These are phyloP conservation scores for Clathrospora elynae DNA, from an alignment of 2,329 filamentous ascomycete species.

Conservation along the genomic window DNA sequence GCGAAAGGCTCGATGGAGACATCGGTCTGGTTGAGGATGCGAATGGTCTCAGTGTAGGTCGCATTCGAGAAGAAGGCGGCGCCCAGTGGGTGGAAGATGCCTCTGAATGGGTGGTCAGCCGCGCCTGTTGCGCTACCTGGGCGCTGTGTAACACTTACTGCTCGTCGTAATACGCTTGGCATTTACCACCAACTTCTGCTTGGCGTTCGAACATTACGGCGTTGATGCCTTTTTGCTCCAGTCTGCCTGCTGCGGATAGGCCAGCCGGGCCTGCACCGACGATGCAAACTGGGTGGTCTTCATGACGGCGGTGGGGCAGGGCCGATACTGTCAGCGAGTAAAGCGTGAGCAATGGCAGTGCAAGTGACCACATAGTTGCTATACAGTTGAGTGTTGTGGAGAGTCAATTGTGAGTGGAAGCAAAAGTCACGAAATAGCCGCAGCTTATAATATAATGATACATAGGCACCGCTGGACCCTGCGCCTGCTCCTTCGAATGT, in stretches of 20 bases:
- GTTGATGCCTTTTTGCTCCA: constrained; percentile 44
- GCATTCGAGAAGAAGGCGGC: constrained; percentile 49
- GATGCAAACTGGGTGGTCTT: constrained; percentile 44
- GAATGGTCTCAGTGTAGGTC: constrained; percentile 43
- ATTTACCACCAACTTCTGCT: constrained; percentile 45
- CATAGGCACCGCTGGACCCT: constrained; percentile 11
- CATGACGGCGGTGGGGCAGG: constrained; percentile 30
- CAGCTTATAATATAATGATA: constrained; percentile 32
- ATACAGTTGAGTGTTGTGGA: constrained; percentile 8
- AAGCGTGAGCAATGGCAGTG: constrained; percentile 28
- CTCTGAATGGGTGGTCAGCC: constrained; percentile 45
- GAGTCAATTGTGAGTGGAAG: constrained; percentile 24
- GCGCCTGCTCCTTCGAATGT: constrained; percentile 14
- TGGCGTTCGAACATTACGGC: constrained; percentile 47
- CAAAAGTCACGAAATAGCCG: constrained; percentile 28
- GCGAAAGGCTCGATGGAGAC: constrained; percentile 40
- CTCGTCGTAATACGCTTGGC: constrained; percentile 47
- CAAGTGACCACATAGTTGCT: constrained; percentile 30
- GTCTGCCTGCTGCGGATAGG: constrained; percentile 40
- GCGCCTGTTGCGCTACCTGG: constrained; percentile 27
- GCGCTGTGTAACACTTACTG: constrained; percentile 41
- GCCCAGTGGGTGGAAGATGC: constrained; percentile 48
- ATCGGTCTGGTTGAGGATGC: constrained; percentile 42
- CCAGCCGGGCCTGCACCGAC: constrained; percentile 47
- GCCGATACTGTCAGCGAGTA: constrained; percentile 34